Conservation (phyloP, 208 protist genomes). For the Trypanosoma vivax region DNA sequence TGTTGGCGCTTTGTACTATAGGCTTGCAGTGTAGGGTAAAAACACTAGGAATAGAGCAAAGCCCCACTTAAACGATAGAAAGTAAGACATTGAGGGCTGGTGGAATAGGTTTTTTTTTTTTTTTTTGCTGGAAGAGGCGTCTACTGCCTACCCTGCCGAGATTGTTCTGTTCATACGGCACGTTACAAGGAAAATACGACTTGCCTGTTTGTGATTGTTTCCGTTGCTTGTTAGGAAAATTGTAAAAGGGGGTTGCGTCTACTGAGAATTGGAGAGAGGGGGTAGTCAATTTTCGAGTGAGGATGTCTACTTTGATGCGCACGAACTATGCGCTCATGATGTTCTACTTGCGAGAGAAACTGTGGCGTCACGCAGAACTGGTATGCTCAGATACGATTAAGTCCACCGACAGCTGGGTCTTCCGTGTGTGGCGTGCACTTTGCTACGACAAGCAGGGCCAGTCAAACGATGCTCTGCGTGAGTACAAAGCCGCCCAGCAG, state of each 20-base stretch:
- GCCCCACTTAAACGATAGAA: too few relatives aligned
- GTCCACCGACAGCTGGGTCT: conserved; percentile 68
- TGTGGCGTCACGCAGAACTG: conserved; percentile 81
- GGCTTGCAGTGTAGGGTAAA: too few relatives aligned
- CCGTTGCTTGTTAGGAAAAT: too few relatives aligned
- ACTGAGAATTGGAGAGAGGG: conserved; percentile 6
- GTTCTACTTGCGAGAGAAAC: conserved; percentile 75
- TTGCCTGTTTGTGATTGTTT: too few relatives aligned
- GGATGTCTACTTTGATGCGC: conserved; percentile 44
- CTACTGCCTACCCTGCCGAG: too few relatives aligned
- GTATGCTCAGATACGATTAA: conserved; percentile 60
- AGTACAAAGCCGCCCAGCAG: conserved; percentile 74
- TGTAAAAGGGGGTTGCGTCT: too few relatives aligned
- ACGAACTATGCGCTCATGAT: conserved; percentile 71
- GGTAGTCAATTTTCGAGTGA: conserved; percentile 1
- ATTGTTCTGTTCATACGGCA: too few relatives aligned
- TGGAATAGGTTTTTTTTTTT: too few relatives aligned
- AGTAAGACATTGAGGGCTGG: too few relatives aligned
- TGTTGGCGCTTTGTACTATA: too few relatives aligned
- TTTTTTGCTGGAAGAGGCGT: too few relatives aligned
- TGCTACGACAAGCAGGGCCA: conserved; percentile 74
- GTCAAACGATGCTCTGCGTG: conserved; percentile 68
- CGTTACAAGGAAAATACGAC: conserved; percentile 7
- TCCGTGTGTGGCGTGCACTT: conserved; percentile 78
- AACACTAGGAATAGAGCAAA: too few relatives aligned